Base-by-base conservation (phyloP, 1,284 basidiomycete species). In the Ustilago sp. region DNA sequence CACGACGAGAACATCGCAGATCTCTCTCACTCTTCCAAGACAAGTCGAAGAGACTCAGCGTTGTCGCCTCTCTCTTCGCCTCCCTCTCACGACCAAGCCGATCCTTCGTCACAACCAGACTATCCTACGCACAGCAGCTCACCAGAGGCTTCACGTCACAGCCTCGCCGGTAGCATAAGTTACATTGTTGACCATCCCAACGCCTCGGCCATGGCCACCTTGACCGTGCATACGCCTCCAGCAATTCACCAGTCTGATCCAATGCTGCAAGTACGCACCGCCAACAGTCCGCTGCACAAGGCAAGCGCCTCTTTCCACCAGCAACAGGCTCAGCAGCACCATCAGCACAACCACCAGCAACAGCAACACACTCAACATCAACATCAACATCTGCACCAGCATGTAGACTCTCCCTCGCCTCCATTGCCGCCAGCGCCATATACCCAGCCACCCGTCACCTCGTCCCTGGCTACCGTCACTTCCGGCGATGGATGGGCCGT, bases 181-280 rank as follows among this genome's bases (percentile, higher is more conserved):
- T 11, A 45, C 52, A 47, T 36, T 13, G 47, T 59, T 6, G 73
- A 75, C 13, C 62, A 70, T 53, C 68, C 68, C 39, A 58, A 62
- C 55, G 70, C 73, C 11, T 71, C 68, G 51, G 73, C 68, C 39
- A 75, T 75, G 73, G 73, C 73, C 41, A 75, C 73, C 28, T 64
- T 75, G 15, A 63, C 64, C 31, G 73, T 75, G 38, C 47, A 68
- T 47, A 75, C 73, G 0, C 64, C 73, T 17, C 73, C 73, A 28
- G 73, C 68, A 4, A 50, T 38, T 5, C 60, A 63, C 32, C 68
- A 68, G 38, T 38, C 68, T 23, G 68, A 75, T 35, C 73, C 73
- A 31, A 75, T 75, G 73, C 64, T 75, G 7, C 63, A 71, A 39
- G 54, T 55, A 4, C 66, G 67, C 66, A 38, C 60, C 23, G 61